Evolutionary conservation across 192 early-diverging fungal species (phyloP).

Genomic region (Backusella psychrophila): DNA sequence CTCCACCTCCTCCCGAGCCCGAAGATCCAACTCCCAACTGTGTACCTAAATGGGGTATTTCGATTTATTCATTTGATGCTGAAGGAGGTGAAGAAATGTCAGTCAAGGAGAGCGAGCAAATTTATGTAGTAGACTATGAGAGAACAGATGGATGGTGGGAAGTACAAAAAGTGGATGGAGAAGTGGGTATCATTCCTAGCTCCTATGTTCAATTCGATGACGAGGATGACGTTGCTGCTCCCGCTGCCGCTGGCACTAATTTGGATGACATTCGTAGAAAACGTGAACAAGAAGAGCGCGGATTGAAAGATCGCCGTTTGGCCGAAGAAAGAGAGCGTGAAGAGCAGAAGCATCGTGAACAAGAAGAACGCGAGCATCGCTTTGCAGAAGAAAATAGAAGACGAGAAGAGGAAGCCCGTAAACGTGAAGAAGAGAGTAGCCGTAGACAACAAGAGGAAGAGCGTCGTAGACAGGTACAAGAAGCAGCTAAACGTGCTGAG

Average conservation of each 20-base stretch:
- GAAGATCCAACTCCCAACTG: slow-evolving; percentile 18
- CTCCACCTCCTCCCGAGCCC: not conserved
- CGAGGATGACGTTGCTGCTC: not conserved
- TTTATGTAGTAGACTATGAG: slow-evolving; percentile 81
- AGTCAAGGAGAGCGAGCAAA: slow-evolving; percentile 77
- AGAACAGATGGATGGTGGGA: slow-evolving; percentile 91
- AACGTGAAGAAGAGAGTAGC: not conserved
- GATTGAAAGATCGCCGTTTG: not conserved
- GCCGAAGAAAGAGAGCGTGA: not conserved
- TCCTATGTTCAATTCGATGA: slow-evolving; percentile 65
- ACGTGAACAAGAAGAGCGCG: not conserved
- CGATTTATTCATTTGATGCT: slow-evolving; percentile 83
- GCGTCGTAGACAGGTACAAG: slow-evolving; percentile 35
- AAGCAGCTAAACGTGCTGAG: slow-evolving; percentile 25
- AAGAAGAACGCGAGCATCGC: slow-evolving; percentile 6
- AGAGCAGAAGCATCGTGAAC: not conserved
- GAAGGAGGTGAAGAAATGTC: slow-evolving; percentile 83
- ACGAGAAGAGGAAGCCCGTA: slow-evolving; percentile 29
- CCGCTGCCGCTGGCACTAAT: slow-evolving; percentile 4
- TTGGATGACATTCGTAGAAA: not conserved
- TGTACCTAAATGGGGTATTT: slow-evolving; percentile 37
- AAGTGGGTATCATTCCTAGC: slow-evolving; percentile 81
- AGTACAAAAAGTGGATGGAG: slow-evolving; percentile 51
- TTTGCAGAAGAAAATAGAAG: slow-evolving; percentile 16
- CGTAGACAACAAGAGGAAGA: slow-evolving; percentile 36